These are phyloP conservation scores for Axilococcus clingmanii DNA, from an alignment of 139 green algal genomes.

Conservation along the genomic window DNA sequence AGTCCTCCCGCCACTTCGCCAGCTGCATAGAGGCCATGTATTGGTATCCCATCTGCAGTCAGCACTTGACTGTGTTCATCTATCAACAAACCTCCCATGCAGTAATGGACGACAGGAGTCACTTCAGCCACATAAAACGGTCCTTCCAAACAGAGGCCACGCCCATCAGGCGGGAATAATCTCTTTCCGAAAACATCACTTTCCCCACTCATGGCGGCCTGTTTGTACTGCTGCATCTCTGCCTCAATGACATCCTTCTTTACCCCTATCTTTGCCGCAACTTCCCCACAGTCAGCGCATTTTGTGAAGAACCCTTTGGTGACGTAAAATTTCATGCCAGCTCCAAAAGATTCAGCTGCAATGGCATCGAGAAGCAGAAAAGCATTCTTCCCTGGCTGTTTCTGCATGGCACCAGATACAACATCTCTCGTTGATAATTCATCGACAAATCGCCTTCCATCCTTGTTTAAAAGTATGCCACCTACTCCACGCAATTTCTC, in stretches of 20 bases:
- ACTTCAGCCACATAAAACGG: constrained; percentile 39
- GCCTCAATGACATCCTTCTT: constrained; percentile 17
- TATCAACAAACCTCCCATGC: constrained; percentile 48
- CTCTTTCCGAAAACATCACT: constrained; percentile 48
- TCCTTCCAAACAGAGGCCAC: too few species aligned
- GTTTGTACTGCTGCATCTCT: constrained; percentile 35
- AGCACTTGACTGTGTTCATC: constrained; percentile 7
- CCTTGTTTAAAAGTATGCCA: constrained; percentile 45
- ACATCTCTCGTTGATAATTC: constrained; percentile 58
- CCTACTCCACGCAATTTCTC: constrained; percentile 68
- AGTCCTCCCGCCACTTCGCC: constrained; percentile 90
- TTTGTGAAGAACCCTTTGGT: constrained; percentile 43
- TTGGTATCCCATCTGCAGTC: constrained; percentile 9
- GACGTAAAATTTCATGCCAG: constrained; percentile 51
- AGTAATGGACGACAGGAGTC: constrained; percentile 73
- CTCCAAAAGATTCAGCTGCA: constrained; percentile 31
- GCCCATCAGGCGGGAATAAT: constrained; percentile 14
- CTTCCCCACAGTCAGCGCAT: constrained; percentile 22
- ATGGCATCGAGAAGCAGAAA: constrained; percentile 42
- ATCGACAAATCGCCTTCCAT: constrained; percentile 58
- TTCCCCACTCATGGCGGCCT: constrained; percentile 3
- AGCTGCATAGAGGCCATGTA: constrained; percentile 86
- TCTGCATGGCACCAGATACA: constrained; percentile 38
- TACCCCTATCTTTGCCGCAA: constrained; percentile 17
- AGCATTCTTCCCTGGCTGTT: constrained; percentile 7